Base-by-base conservation (phyloP, 495 filamentous ascomycete genomes). In the Xylaria curta region DNA sequence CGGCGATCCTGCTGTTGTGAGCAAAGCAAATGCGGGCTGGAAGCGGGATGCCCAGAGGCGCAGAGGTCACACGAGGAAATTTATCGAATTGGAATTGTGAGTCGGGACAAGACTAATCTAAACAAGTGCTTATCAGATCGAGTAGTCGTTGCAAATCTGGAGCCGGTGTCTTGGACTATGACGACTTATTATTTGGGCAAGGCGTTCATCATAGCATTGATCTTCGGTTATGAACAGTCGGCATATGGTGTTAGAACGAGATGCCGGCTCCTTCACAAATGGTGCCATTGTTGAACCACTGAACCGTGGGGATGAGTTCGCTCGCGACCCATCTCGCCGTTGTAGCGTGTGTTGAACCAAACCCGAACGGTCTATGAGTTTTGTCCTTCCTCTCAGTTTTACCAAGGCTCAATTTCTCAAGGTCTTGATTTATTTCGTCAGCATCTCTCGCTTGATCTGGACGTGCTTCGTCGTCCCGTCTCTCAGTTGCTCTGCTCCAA, bases 241-340 rank as follows among this genome's bases (percentile, higher is more conserved):
- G 44, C n/a, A 28, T 70, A 63, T 8, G 12, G 42, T 19, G n/a
- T 24, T 69, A 62, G 66, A 75, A 71, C 9, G 75, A 75, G 28
- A 82, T 76, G 7, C 83, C 84, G 9, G 83, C 78, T 3, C 89
- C 88, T 63, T 89, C 81, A 75, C 88, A 89, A 2, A 84, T 71
- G 6, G 77, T 77, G 10, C 86, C 84, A 28, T 83, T 82, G 75
- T 90, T 87, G 66, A 79, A 85, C 81, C 86, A 91, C 68, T 78
- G 76, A 9, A 84, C 81, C n/a, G 76, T 60, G 6, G 84, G 88
- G n/a, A 91, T 71, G 31, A 91, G 69, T 75, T 88, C 73, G 33
- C 79, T 75, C 19, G 85, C 87, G 13, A 95, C 91, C 93, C 93
- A 97, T 71, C 90, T 83, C 7, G 91, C 93, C 5, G 94, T 97